Evolutionary conservation across 805 yeast genomes (phyloP).

Genomic region (Candida sithepensis): DNA sequence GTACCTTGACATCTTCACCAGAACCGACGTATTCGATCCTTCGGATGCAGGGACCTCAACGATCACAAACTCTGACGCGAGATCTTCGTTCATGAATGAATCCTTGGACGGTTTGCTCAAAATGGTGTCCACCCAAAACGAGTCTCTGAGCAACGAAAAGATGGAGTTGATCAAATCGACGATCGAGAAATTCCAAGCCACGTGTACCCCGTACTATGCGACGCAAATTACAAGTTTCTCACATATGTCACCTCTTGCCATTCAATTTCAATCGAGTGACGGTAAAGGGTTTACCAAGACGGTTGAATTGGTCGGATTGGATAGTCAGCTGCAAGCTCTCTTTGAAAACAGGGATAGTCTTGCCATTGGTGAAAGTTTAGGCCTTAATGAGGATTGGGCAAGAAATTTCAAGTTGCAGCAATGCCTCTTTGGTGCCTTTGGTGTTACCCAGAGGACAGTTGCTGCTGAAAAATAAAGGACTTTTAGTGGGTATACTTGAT

Average conservation of each 20-base stretch:
- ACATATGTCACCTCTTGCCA: background rate
- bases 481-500: too few relatives aligned
- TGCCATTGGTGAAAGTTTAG: background rate
- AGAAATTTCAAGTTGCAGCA: background rate
- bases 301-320: background rate
- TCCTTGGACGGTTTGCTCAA: background rate
- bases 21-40: background rate
- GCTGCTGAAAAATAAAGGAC: too few relatives aligned
- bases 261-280: background rate
- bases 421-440: background rate
- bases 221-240: background rate
- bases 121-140: background rate
- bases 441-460: constrained; percentile 1
- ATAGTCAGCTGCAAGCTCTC: background rate
- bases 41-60: background rate
- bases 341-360: background rate
- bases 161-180: background rate
- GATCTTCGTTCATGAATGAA: background rate
- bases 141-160: background rate
- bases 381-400: background rate
- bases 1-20: background rate
- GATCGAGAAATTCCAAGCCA: background rate
- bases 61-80: background rate
- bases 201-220: background rate
- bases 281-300: background rate